These are phyloP conservation scores for Oryza glaberrima DNA, from an alignment of 176 grass and related monocot genomes.

Conservation along the genomic window DNA sequence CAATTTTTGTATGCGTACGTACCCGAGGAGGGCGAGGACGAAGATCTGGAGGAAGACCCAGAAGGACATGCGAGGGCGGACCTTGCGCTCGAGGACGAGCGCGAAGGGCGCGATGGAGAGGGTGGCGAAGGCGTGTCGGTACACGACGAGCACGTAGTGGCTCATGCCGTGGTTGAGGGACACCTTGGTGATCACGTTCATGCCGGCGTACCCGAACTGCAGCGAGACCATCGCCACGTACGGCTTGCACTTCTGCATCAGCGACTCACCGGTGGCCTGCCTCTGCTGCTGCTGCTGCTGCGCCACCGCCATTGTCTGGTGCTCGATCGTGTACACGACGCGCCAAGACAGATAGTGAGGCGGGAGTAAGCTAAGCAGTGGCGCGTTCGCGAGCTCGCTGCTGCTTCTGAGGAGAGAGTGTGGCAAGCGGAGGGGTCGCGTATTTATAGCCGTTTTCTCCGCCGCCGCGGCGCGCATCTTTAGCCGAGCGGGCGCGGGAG, in stretches of 20 bases:
- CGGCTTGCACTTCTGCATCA: slow-evolving; percentile 84
- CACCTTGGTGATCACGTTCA: slow-evolving; percentile 99
- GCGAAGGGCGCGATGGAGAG: slow-evolving; percentile 98
- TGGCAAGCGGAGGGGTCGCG: background rate
- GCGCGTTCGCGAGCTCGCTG: background rate
- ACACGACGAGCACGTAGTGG: slow-evolving; percentile 99
- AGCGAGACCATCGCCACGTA: slow-evolving; percentile 97
- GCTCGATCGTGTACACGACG: background rate
- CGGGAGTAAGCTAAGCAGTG: background rate
- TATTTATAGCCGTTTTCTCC: slow-evolving; percentile 40
- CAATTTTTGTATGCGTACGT: background rate
- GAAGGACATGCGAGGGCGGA: slow-evolving; percentile 63
- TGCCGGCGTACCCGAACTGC: slow-evolving; percentile 98
- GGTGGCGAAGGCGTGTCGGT: slow-evolving; percentile 94
- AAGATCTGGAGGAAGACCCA: slow-evolving; percentile 78
- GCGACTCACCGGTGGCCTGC: slow-evolving; percentile 26
- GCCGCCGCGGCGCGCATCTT: no score
- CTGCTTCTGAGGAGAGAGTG: slow-evolving; percentile 30
- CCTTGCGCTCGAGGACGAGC: slow-evolving; percentile 89
- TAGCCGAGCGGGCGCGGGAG: no score
- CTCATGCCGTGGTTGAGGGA: slow-evolving; percentile 98
- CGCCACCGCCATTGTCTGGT: slow-evolving; percentile 42
- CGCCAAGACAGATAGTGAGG: no score
- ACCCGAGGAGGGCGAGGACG: slow-evolving; percentile 85
- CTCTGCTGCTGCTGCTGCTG: slow-evolving; percentile 12